Base-by-base conservation (phyloP, 768 basidiomycete species). In the Pluteus cervinus region DNA sequence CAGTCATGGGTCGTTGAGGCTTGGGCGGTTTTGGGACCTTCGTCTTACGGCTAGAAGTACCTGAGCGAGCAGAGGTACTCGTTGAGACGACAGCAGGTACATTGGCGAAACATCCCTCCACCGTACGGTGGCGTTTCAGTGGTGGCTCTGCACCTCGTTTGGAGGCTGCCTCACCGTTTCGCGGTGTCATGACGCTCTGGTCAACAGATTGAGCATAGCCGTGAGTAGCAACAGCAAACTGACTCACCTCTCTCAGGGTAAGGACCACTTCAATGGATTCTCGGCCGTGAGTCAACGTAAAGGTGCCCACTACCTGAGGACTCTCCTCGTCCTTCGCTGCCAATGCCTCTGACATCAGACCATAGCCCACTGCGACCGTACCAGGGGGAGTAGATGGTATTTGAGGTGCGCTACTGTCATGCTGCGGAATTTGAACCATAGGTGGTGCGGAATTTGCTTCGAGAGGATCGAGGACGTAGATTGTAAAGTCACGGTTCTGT, bases 401-500 rank as follows among this genome's bases (percentile, higher is more conserved):
- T 32, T 66, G 59, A 38, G 62, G 56, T 12, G 43, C 39, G 7
- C 58, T 47, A 7, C 56, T 44, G 21, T 34, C n/a, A n/a, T 43
- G 41, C 38, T 61, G 15, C 40, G 28, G 39, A 25, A 11, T 41
- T 38, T 23, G 61, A 11, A 71, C 61, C 24, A 61, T 62, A 23
- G 61, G 63, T 18, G 76, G 72, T 5, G 68, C 66, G 16, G 76
- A 71, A 38, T 73, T 69, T n/a, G 80, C 68, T 54, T 89, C 86
- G 10, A 86, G 68, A 16, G 86, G 86, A 53, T 89, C 86, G 17
- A 87, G 74, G 5, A 81, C 76, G 49, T 88, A 88, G 22, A 89
- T 72, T 18, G 86, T 81, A 54, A 75, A 89, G 54, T 89, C 86
- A 42, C 77, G 72, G 24, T 63, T 52, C 29, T 76, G 76, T 9